Conservation (phyloP, 495 filamentous ascomycete species). For the Tetracladium setigerum region DNA sequence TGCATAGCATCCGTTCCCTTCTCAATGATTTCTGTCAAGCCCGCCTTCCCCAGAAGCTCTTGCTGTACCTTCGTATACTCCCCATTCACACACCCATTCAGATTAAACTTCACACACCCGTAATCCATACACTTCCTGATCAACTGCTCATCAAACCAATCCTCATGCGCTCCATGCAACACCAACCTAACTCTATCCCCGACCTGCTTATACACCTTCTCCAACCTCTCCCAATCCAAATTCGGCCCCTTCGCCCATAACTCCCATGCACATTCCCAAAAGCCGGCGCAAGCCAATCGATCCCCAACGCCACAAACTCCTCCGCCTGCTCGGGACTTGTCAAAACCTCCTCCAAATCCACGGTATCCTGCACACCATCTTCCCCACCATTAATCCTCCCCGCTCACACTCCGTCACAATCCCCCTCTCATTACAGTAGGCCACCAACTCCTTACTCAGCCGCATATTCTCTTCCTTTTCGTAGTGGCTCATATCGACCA, state of each 20-base stretch:
- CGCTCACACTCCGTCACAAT: conserved; percentile 75
- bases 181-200: conserved; percentile 11
- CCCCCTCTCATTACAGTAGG: conserved; percentile 64
- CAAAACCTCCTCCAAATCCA: conserved; percentile 61
- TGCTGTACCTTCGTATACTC: conserved; percentile 56
- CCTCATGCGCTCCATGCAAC: conserved; percentile 16
- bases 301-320: conserved; percentile 71
- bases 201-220: conserved; percentile 13
- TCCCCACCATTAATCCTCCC: conserved; percentile 80
- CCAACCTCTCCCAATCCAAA: conserved; percentile 14
- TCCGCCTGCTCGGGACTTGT: conserved; percentile 73
- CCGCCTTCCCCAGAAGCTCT: conserved; percentile 57
- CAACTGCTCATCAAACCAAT: conserved; percentile 15
- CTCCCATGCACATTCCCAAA: conserved; percentile 85
- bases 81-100: too few relatives aligned
- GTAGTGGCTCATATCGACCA: conserved; percentile 79
- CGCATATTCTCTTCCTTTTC: conserved; percentile 74
- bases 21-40: conserved; percentile 64
- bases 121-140: conserved; percentile 13
- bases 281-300: conserved; percentile 76
- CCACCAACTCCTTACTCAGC: conserved; percentile 60
- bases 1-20: conserved; percentile 67
- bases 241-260: conserved; percentile 66
- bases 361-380: conserved; percentile 73
- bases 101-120: conserved; percentile 17